These are phyloP conservation scores for Eucalyptus virginea DNA, from an alignment of 345 rosid genomes.

Conservation along the genomic window DNA sequence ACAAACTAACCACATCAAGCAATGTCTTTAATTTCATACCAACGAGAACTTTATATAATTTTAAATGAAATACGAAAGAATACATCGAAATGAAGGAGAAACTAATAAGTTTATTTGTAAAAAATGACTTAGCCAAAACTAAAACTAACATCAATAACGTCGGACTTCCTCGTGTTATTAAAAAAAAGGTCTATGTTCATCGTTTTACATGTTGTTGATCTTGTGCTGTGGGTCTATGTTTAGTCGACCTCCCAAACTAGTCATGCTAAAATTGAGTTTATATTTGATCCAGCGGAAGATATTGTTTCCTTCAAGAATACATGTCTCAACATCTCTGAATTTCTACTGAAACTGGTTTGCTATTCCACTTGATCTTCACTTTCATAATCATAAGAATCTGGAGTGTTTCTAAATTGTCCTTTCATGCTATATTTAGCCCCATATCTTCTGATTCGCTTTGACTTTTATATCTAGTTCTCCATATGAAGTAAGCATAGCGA, in stretches of 20 bases:
- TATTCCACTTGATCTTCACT: neutral
- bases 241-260: neutral
- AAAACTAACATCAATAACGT: neutral
- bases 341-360: neutral
- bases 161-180: neutral
- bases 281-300: neutral
- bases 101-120: neutral
- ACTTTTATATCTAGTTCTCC: neutral
- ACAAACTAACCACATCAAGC: neutral
- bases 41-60: neutral
- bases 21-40: neutral
- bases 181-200: neutral
- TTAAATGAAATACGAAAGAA: neutral
- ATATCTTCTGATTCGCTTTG: neutral
- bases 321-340: neutral
- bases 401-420: neutral
- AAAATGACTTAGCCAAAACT: neutral
- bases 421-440: neutral
- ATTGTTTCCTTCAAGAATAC: neutral
- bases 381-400: neutral
- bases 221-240: neutral
- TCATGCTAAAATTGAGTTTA: neutral
- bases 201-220: neutral
- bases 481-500: neutral
- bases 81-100: neutral